Conservation (phyloP, 2,329 filamentous ascomycete species). For the Ophiostoma fasciatum region DNA sequence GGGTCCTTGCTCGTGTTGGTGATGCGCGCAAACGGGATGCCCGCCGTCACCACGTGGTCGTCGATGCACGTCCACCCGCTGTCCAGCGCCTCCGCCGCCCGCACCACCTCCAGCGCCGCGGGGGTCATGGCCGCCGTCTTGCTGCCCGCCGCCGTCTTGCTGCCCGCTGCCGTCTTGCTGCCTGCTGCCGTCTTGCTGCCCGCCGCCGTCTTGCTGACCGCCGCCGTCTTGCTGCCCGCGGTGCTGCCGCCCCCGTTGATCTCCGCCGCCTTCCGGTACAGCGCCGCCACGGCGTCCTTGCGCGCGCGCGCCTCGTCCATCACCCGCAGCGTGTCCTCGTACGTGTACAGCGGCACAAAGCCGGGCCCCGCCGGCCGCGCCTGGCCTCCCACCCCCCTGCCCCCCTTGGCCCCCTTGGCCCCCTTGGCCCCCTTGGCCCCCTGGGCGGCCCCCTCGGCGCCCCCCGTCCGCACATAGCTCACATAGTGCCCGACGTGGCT, state of each 20-base stretch:
- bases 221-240: no score
- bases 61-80: slow-evolving; percentile 5
- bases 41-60: not conserved
- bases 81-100: not conserved
- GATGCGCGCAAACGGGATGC: slow-evolving; percentile 2
- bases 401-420: not conserved
- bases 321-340: not conserved
- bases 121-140: no score
- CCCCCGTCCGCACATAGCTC: slow-evolving; percentile 3
- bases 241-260: not conserved
- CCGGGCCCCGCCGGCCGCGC: no score
- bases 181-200: no score
- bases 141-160: no score
- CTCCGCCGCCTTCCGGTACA: not conserved
- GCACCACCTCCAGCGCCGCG: no score
- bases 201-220: no score
- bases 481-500: slow-evolving; percentile 7
- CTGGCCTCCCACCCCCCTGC: not conserved
- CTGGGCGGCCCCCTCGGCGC: not conserved
- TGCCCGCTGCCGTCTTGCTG: no score
- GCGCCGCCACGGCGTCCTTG: not conserved
- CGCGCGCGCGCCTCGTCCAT: not conserved
- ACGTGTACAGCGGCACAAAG: not conserved
- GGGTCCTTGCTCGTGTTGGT: slow-evolving; percentile 6
- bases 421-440: no score